Percentiles rank a stretch among this genome's conserved stretches.
Evolutionary conservation across 164 flowering plant genomes (phyloP).

Genomic region (Amborella trichopoda): DNA sequence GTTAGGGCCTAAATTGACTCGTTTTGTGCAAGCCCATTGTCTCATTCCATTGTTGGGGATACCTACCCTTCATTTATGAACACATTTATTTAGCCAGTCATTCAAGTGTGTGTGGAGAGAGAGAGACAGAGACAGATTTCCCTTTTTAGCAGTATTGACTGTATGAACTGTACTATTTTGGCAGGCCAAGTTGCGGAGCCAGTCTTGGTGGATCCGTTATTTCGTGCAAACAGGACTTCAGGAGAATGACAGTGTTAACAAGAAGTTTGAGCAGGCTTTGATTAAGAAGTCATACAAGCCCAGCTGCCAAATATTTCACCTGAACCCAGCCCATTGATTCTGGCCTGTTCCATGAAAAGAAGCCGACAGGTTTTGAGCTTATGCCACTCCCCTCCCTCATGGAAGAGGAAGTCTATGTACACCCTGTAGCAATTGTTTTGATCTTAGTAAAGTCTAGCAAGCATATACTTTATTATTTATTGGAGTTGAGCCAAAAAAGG

Average conservation of each 20-base stretch:
- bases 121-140: too few relatives aligned
- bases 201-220: slow-evolving; percentile 81
- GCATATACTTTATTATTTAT: not conserved
- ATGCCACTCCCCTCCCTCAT: not conserved
- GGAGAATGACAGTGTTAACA: slow-evolving; percentile 57
- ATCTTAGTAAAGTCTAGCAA: too few relatives aligned
- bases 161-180: slow-evolving; percentile 1
- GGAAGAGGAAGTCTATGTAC: not conserved
- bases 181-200: slow-evolving; percentile 80
- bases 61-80: too few relatives aligned
- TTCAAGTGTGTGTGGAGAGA: too few relatives aligned
- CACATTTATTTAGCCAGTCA: too few relatives aligned
- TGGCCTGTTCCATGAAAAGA: not conserved
- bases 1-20: too few relatives aligned
- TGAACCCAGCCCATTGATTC: slow-evolving; percentile 43
- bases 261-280: slow-evolving; percentile 78
- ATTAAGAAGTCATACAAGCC: slow-evolving; percentile 48
- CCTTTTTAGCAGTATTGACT: too few relatives aligned
- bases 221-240: slow-evolving; percentile 62
- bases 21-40: too few relatives aligned
- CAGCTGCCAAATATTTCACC: slow-evolving; percentile 80
- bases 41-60: too few relatives aligned
- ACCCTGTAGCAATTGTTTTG: not conserved
- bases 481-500: not conserved
- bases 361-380: not conserved